phyloP scores from a whole-genome alignment of 164 flowering plant species.

The Akebia trifoliata region DNA sequence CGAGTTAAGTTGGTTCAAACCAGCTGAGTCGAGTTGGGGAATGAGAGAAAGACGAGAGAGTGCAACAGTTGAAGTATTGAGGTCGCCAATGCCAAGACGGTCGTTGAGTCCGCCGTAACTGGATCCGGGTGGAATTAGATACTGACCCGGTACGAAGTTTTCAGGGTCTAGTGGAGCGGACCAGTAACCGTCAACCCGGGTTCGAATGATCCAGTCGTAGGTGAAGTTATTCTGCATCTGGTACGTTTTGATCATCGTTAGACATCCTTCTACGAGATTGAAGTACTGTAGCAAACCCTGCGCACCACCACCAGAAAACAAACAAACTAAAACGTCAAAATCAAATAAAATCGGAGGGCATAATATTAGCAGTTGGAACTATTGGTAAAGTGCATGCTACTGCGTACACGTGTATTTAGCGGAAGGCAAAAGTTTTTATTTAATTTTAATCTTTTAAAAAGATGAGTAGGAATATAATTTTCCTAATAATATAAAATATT shows the following conservation, averaged over 20 bases:
- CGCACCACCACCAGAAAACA: background rate
- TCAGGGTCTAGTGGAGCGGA: slow-evolving; percentile 51
- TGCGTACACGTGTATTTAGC: too few species aligned
- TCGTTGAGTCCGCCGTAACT: slow-evolving; percentile 81
- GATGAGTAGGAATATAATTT: too few species aligned
- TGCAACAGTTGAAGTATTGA: slow-evolving; percentile 55
- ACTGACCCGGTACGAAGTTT: slow-evolving; percentile 48
- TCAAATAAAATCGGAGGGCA: too few species aligned
- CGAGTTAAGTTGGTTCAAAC: slow-evolving; percentile 65
- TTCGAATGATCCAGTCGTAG: slow-evolving; percentile 90
- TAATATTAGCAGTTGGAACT: too few species aligned
- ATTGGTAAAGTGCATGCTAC: too few species aligned
- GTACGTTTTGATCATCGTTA: slow-evolving; percentile 49
- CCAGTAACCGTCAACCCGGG: slow-evolving; percentile 94
- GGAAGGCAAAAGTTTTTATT: too few species aligned
- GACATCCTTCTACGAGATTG: slow-evolving; percentile 84
- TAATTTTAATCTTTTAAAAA: too few species aligned
- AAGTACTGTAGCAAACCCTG: slow-evolving; percentile 90
- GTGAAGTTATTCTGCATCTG: slow-evolving; percentile 55
- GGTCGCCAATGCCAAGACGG: slow-evolving; percentile 81
- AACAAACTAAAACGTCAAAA: too few species aligned
- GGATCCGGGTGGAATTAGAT: slow-evolving; percentile 81
- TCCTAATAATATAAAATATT: too few species aligned
- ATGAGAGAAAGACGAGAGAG: slow-evolving; percentile 87
- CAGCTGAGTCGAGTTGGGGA: slow-evolving; percentile 61